phyloP scores from a whole-genome alignment of 208 protist species.

The Kentomonas sorsogonicus region DNA sequence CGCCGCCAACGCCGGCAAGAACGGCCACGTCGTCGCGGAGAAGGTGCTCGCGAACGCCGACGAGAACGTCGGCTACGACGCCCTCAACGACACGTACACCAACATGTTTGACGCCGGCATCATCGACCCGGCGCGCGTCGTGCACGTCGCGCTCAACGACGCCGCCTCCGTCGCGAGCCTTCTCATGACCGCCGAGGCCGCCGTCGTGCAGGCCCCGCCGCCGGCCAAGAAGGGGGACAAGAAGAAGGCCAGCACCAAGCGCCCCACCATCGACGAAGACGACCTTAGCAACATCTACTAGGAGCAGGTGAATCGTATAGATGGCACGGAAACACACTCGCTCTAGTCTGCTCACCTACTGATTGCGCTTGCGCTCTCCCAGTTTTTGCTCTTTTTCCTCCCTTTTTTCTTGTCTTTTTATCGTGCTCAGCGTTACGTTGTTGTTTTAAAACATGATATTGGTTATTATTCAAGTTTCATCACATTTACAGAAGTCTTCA shows the following conservation, averaged over 20 bases:
- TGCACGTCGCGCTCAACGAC: conserved; percentile 95
- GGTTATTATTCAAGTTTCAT: not conserved
- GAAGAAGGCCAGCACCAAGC: no score
- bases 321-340: no score
- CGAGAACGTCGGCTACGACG: conserved; percentile 91
- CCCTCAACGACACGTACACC: conserved; percentile 90
- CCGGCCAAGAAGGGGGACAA: no score
- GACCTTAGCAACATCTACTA: no score
- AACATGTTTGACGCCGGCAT: conserved; percentile 99
- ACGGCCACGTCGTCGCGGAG: conserved; percentile 97
- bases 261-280: no score
- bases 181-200: conserved; percentile 98
- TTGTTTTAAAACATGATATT: conserved; percentile 1
- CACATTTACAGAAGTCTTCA: not conserved
- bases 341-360: no score
- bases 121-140: conserved; percentile 99
- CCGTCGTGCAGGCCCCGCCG: no score
- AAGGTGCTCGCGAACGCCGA: conserved; percentile 92
- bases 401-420: not conserved
- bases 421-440: not conserved
- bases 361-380: no score
- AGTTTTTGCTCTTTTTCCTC: not conserved
- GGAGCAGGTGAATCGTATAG: no score
- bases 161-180: conserved; percentile 95
- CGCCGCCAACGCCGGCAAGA: conserved; percentile 95